phyloP scores from a whole-genome alignment of 495 filamentous ascomycete genomes.

The Echria macrotheca region DNA sequence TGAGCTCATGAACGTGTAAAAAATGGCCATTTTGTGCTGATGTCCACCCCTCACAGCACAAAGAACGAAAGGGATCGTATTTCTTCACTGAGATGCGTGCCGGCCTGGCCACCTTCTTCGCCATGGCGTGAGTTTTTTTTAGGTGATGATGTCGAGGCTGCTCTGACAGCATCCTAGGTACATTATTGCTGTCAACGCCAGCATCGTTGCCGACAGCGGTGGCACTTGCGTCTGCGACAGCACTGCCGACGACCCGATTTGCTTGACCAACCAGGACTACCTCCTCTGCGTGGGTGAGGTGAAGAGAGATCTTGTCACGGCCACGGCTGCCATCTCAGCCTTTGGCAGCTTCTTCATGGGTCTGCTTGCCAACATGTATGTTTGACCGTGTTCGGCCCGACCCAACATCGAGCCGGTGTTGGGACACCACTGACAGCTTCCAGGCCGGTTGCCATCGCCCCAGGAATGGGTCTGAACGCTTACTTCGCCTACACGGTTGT shows the following conservation, averaged over 20 bases:
- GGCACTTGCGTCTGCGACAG: constrained; percentile 65
- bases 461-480: constrained; percentile 80
- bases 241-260: constrained; percentile 43
- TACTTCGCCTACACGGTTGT: constrained; percentile 83
- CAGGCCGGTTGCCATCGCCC: constrained; percentile 69
- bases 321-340: constrained; percentile 71
- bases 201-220: constrained; percentile 54
- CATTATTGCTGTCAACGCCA: constrained; percentile 66
- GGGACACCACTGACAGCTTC: constrained; percentile 2
- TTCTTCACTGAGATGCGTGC: constrained; percentile 78
- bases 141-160: too few relatives aligned
- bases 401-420: not conserved
- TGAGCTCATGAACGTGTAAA: not conserved
- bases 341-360: constrained; percentile 70
- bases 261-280: constrained; percentile 56
- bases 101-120: constrained; percentile 77
- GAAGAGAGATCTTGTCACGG: constrained; percentile 71
- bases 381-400: not conserved
- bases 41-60: constrained; percentile 49
- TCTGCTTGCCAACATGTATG: constrained; percentile 55
- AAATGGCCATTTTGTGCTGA: not conserved
- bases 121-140: constrained; percentile 59
- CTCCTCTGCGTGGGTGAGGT: constrained; percentile 58
- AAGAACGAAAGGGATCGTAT: constrained; percentile 64
- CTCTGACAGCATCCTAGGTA: constrained; percentile 39